Evolutionary conservation across 106 monocot genomes (phyloP).

Genomic region (Acorus calamus): DNA sequence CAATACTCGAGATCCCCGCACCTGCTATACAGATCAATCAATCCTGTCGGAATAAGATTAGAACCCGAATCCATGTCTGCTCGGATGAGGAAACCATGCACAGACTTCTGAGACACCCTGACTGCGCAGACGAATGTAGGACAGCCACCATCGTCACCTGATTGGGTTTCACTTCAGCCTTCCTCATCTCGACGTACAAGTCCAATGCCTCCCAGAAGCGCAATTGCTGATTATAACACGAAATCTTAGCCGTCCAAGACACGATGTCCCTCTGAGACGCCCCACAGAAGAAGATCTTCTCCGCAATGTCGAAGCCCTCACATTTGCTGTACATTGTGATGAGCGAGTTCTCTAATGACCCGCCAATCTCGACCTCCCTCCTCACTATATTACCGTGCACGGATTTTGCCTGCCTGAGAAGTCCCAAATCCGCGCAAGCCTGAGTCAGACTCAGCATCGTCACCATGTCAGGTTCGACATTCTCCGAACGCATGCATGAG

Average conservation of each 20-base stretch:
- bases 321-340: constrained; percentile 11
- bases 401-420: constrained; percentile 7
- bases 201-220: constrained; percentile 14
- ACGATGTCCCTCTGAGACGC: constrained; percentile 2
- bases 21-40: constrained; percentile 11
- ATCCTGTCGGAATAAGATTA: not conserved
- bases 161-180: constrained; percentile 4
- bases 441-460: not conserved
- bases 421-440: constrained; percentile 16
- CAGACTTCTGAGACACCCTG: constrained; percentile 8
- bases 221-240: constrained; percentile 12
- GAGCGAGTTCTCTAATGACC: constrained; percentile 6
- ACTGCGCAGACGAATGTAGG: constrained; percentile 9
- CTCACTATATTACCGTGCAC: constrained; percentile 15
- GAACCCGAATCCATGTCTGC: not conserved
- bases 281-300: constrained; percentile 5
- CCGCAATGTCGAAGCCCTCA: not conserved
- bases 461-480: constrained; percentile 5
- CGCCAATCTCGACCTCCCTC: constrained; percentile 1
- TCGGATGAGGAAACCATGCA: constrained; percentile 12
- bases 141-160: constrained; percentile 7
- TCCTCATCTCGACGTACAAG: constrained; percentile 5
- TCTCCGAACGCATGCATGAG: constrained; percentile 7
- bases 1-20: constrained; percentile 1
- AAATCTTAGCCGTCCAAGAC: constrained; percentile 19